Evolutionary conservation across 1,139 yeast genomes (phyloP), one percentile per base, ranked within the genome.

Genomic region (Debaryomycetaceae sp.): DNA sequence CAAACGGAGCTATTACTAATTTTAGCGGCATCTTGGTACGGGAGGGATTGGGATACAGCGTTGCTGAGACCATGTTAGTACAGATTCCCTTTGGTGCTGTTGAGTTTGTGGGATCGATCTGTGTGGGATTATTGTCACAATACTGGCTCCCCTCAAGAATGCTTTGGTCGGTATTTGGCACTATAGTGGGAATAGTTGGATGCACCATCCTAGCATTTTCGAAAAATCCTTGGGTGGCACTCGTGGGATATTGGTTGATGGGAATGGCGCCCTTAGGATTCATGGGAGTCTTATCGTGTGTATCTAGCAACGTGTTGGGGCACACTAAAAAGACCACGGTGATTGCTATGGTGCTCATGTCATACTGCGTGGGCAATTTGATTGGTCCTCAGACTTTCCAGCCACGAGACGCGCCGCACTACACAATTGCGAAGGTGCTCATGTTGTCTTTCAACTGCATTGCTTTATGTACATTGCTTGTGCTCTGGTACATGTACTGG

Each of bases 311-410:
- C 43, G 69, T 74, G 7, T 78, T 85, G 3, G 90, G 90, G 13
- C 75, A 73, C 41, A 76, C 85, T 13, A 78, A 78, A 50, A 73
- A 77, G 46, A 53, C 71, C 27, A 68, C 75, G 4, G 68, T 71
- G 18, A 75, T 70, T 47, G 80, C 80, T 2, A 44, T 73, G 19
- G 64, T 67, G 23, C 64, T 78, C 49, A 58, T 77, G 32, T 79
- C 75, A 1, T 77, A 73, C 43, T 73, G 81, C 40, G 67, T 69
- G 16, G 85, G 90, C 16, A 79, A 79, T 38, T 56, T 79, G 28
- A 59, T 75, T 28, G 87, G 87, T 4, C 86, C 90, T 3, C 85
- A 77, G 46, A 65, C 78, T 26, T 78, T 77, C 45, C 57, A 68
- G 36, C 55, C 55, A 0, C 38, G 40, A 5, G 71, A 74, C 40